Evolutionary conservation across 352 stramenopile genomes (phyloP).

Genomic region (Pythium guiyangense): DNA sequence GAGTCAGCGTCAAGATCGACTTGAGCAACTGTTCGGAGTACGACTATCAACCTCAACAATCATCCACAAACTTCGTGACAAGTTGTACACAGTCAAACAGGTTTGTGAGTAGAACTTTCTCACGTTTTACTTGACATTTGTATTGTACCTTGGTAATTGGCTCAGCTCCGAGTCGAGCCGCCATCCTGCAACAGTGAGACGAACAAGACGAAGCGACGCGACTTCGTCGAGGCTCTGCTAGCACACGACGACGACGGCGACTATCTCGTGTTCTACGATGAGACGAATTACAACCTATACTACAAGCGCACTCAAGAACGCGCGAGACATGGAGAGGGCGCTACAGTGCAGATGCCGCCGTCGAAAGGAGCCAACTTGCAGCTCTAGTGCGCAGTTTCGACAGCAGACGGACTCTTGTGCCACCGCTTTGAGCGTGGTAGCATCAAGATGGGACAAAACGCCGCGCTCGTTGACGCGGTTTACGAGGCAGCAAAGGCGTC

Average conservation of each 20-base stretch:
- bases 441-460: constrained; percentile 22
- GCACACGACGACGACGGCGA: constrained; percentile 3
- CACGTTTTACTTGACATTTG: not conserved
- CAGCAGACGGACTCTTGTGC: constrained; percentile 5
- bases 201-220: constrained; percentile 19
- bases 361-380: constrained; percentile 20
- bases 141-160: constrained; percentile 3
- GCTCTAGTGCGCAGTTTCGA: constrained; percentile 15
- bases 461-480: constrained; percentile 10
- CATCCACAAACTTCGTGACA: constrained; percentile 9
- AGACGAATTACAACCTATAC: constrained; percentile 22
- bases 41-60: constrained; percentile 8
- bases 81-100: constrained; percentile 17
- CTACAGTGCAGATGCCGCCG: not conserved
- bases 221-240: constrained; percentile 3
- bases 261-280: constrained; percentile 15
- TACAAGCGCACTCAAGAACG: constrained; percentile 10
- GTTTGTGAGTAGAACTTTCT: constrained; percentile 5
- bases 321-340: constrained; percentile 6
- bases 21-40: not conserved
- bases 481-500: constrained; percentile 10
- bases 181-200: constrained; percentile 18
- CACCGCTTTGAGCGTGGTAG: constrained; percentile 9
- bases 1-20: not conserved
- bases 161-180: too few relatives aligned